phyloP scores from a whole-genome alignment of 805 yeast species.

The Starmerella scarabaei region DNA sequence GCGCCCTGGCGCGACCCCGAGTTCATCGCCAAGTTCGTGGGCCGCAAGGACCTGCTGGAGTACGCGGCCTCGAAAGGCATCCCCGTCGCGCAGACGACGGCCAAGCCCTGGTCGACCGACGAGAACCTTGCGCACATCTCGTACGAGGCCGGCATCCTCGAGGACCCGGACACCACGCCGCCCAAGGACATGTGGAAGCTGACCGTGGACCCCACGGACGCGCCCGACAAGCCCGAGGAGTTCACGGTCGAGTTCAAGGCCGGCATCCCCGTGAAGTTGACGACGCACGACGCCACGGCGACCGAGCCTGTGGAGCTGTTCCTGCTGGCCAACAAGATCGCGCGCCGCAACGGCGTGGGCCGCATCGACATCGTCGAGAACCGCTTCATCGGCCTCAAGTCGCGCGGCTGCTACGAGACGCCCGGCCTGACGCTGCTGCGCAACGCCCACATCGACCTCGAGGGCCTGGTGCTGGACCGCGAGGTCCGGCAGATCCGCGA shows the following conservation, averaged over 20 bases:
- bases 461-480: constrained; percentile 93
- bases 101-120: constrained; percentile 99
- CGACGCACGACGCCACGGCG: constrained; percentile 46
- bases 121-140: constrained; percentile 99
- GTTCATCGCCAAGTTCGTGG: constrained; percentile 91
- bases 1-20: constrained; percentile 99
- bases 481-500: constrained; percentile 97
- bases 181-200: constrained; percentile 99
- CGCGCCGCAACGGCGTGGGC: constrained; percentile 99
- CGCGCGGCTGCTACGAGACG: constrained; percentile 99
- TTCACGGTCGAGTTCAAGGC: constrained; percentile 67
- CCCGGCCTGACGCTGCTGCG: constrained; percentile 95
- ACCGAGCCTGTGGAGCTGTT: constrained; percentile 88
- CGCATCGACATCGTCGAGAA: constrained; percentile 98
- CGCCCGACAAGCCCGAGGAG: constrained; percentile 87
- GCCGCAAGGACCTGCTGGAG: constrained; percentile 89
- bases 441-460: constrained; percentile 87
- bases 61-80: constrained; percentile 87
- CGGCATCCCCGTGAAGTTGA: constrained; percentile 78
- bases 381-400: constrained; percentile 96
- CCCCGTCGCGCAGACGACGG: constrained; percentile 93
- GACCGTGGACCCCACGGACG: constrained; percentile 89
- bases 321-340: constrained; percentile 82
- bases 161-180: constrained; percentile 97
- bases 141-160: constrained; percentile 97